Evolutionary conservation across 2,329 filamentous ascomycete genomes (phyloP), one percentile per base, ranked within the genome.

Genomic region (Ambrosiella xylebori): DNA sequence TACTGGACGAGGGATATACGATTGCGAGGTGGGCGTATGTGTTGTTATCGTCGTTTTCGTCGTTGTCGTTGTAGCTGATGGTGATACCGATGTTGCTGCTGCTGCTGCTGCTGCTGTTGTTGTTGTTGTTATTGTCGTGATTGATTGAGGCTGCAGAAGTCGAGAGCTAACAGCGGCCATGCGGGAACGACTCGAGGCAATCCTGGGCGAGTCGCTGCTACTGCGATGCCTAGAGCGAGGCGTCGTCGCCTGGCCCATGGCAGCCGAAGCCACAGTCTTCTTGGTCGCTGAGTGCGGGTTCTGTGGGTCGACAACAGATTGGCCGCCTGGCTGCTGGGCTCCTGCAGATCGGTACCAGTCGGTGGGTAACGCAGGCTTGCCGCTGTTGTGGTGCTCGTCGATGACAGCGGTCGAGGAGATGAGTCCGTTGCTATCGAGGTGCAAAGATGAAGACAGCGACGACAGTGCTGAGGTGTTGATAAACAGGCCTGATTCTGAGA

Each of bases 401-500:
- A 15, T 36, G 8, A 15, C 40, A 2, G n/a, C n/a, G 3, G 44
- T 8, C 8, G 44, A 15, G 44, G 44, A 2, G 44, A 8, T 15
- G 44, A 47, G 44, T 47, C 44, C 44, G 44, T 47, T 8, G 11
- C 7, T 47, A 2, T 17, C 44, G 44, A 27, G 27, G 27, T 27
- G 27, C 27, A 27, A 27, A 27, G 27, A 27, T 3, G 27, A 27
- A 27, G 27, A 27, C 4, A 27, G 27, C 27, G 27, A 27, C 27
- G 27, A 27, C 27, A 27, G 27, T 52, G 49, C 35, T 36, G 15
- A 27, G 8, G 68, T 72, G 60, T 76, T 70, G 63, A 75, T 76
- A 61, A 77, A 74, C 62, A 85, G 69, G 66, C 76, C 81, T n/a
- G 85, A 83, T 65, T 90, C 86, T 49, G 85, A 87, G 19, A 82